phyloP scores from a whole-genome alignment of 257 asterid species.

The Lantana camara region DNA sequence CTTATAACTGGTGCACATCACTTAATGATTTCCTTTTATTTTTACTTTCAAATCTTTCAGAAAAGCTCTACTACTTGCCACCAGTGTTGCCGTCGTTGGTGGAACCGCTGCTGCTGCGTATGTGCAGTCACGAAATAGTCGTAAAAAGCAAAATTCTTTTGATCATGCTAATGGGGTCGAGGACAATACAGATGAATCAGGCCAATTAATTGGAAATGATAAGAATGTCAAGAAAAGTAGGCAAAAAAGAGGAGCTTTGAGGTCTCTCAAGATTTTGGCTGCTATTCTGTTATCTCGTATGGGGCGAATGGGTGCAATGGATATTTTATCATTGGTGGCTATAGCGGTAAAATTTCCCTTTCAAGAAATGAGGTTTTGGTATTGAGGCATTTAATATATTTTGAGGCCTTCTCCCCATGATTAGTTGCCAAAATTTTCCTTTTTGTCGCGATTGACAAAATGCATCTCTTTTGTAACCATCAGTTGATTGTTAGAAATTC shows the following conservation, averaged over 20 bases:
- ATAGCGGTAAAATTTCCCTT: conserved; percentile 71
- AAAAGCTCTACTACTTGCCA: conserved; percentile 78
- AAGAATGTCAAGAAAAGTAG: conserved; percentile 62
- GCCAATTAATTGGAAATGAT: conserved; percentile 48
- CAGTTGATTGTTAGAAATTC: not conserved
- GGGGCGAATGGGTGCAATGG: conserved; percentile 78
- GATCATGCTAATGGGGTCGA: conserved; percentile 50
- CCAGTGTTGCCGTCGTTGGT: conserved; percentile 89
- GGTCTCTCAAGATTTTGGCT: conserved; percentile 87
- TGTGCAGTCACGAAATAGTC: conserved; percentile 61
- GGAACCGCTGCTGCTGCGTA: conserved; percentile 90
- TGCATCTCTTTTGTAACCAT: not conserved
- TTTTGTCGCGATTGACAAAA: too few relatives aligned
- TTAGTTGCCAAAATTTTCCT: not conserved
- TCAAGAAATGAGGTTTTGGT: conserved; percentile 25
- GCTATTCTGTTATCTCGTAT: conserved; percentile 85
- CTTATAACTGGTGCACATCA: not conserved
- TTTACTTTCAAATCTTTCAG: conserved; percentile 44
- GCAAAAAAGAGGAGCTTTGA: conserved; percentile 81
- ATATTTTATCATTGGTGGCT: conserved; percentile 77
- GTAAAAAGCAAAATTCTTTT: conserved; percentile 40
- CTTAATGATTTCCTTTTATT: not conserved
- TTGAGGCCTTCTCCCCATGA: conserved; percentile 17
- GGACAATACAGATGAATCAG: conserved; percentile 42
- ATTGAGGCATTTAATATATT: conserved; percentile 15